A percentile compares a stretch with the other conserved stretches of the same genome.
Evolutionary conservation across 164 flowering plant species (phyloP).

Genomic region (Tinospora cordifolia): DNA sequence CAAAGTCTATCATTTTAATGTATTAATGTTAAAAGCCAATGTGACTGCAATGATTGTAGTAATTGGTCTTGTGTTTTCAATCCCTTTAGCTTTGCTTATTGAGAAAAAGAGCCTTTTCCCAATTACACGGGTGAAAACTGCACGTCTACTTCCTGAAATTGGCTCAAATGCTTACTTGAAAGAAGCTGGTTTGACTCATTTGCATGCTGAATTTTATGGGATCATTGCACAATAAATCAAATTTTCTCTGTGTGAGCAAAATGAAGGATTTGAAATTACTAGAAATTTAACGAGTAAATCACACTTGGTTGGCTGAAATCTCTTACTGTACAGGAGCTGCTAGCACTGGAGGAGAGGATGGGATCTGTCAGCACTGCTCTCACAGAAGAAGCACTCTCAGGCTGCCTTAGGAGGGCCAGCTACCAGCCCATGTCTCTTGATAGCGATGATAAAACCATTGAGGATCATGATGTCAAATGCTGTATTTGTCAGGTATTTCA

Average conservation of each 20-base stretch:
- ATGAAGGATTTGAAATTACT: not conserved
- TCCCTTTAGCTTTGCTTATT: too few relatives aligned
- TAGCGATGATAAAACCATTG: conserved; percentile 6
- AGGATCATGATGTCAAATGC: conserved; percentile 65
- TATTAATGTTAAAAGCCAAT: too few relatives aligned
- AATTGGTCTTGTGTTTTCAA: too few relatives aligned
- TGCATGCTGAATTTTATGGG: not conserved
- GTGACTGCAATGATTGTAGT: too few relatives aligned
- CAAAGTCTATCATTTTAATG: too few relatives aligned
- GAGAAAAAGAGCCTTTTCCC: too few relatives aligned
- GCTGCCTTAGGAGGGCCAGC: conserved; percentile 46
- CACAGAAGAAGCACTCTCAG: conserved; percentile 57
- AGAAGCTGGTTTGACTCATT: not conserved
- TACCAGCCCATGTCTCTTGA: conserved; percentile 24
- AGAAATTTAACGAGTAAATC: not conserved
- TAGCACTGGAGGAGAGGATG: conserved; percentile 89
- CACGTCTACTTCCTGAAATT: too few relatives aligned
- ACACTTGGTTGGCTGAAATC: not conserved
- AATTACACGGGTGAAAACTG: too few relatives aligned
- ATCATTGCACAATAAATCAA: not conserved
- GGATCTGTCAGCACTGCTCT: conserved; percentile 88
- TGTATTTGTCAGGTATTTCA: conserved; percentile 78
- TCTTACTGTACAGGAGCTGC: conserved; percentile 50
- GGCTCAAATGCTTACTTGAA: not conserved
- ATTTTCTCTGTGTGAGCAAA: not conserved